A percentile compares a stretch with the other conserved stretches of the same genome.
phyloP scores from a whole-genome alignment of 768 basidiomycete species.

The Termitomyces sp. region DNA sequence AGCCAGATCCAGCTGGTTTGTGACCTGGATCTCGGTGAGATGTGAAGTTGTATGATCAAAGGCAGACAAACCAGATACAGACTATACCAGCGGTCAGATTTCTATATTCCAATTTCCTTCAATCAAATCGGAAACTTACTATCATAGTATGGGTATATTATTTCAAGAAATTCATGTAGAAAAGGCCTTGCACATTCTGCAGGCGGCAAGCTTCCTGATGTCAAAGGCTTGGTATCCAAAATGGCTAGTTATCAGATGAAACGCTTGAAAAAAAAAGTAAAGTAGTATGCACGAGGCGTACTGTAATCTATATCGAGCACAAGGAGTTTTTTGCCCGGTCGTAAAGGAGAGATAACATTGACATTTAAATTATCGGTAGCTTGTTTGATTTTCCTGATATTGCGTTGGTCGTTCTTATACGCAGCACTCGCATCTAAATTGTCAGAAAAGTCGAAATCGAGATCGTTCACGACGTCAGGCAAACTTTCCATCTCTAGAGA shows the following conservation, averaged over 20 bases:
- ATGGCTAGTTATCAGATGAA: slow-evolving; percentile 47
- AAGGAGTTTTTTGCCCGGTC: slow-evolving; percentile 72
- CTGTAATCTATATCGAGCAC: slow-evolving; percentile 91
- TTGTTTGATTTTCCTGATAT: slow-evolving; percentile 76
- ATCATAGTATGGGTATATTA: slow-evolving; percentile 79
- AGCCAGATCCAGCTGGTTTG: slow-evolving; percentile 90
- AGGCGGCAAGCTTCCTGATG: slow-evolving; percentile 75
- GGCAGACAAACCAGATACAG: slow-evolving; percentile 65
- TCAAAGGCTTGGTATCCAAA: slow-evolving; percentile 78
- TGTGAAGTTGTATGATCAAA: not conserved
- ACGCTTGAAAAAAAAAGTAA: slow-evolving; percentile 1
- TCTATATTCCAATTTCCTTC: not conserved
- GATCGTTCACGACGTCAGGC: slow-evolving; percentile 72
- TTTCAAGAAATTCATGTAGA: slow-evolving; percentile 79
- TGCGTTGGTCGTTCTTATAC: slow-evolving; percentile 73
- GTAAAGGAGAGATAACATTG: slow-evolving; percentile 71
- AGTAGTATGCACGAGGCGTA: slow-evolving; percentile 23
- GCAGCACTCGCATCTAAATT: slow-evolving; percentile 49
- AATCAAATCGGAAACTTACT: slow-evolving; percentile 29
- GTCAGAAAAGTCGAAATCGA: slow-evolving; percentile 75
- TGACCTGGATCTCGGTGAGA: slow-evolving; percentile 41
- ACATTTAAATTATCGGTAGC: slow-evolving; percentile 57
- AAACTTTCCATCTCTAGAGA: slow-evolving; percentile 52
- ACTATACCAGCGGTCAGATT: slow-evolving; percentile 28
- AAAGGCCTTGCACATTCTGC: slow-evolving; percentile 78